Evolutionary conservation across 139 green algal genomes (phyloP).

Genomic region (Chlamydomonas incerta): DNA sequence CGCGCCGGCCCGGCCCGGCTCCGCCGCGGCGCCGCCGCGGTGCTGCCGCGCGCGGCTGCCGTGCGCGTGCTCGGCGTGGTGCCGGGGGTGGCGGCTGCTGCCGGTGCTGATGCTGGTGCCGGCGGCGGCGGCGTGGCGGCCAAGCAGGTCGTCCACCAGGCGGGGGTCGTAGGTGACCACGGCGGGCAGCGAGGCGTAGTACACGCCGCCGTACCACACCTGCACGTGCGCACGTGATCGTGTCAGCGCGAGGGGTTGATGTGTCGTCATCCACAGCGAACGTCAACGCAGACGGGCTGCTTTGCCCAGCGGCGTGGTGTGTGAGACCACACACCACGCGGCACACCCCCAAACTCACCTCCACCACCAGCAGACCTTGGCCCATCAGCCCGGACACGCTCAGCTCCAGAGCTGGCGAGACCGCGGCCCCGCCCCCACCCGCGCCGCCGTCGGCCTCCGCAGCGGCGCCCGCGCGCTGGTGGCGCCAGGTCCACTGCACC

Average conservation of each 20-base stretch:
- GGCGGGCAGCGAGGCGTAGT: not conserved
- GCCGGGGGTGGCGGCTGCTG: no score
- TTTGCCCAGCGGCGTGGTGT: no score
- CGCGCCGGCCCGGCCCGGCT: no score
- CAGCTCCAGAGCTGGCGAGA: conserved; percentile 1
- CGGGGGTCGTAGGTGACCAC: not conserved
- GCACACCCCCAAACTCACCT: not conserved
- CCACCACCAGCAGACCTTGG: not conserved
- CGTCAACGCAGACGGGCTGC: no score
- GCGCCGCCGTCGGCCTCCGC: not conserved
- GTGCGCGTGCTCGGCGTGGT: no score
- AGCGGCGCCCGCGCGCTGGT: not conserved
- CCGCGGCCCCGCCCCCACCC: not conserved
- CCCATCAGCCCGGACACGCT: not conserved
- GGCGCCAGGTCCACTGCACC: not conserved
- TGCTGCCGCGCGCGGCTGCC: no score
- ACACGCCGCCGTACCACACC: conserved; percentile 1
- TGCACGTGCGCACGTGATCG: not conserved
- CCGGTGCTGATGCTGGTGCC: no score
- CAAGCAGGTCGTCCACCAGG: not conserved
- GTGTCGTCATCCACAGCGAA: no score
- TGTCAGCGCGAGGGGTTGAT: no score
- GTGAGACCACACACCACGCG: no score
- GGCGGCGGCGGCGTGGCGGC: not conserved
- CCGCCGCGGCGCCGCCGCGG: no score